Conservation (phyloP, 2,329 filamentous ascomycete species). For the Elsinoe ampelina region DNA sequence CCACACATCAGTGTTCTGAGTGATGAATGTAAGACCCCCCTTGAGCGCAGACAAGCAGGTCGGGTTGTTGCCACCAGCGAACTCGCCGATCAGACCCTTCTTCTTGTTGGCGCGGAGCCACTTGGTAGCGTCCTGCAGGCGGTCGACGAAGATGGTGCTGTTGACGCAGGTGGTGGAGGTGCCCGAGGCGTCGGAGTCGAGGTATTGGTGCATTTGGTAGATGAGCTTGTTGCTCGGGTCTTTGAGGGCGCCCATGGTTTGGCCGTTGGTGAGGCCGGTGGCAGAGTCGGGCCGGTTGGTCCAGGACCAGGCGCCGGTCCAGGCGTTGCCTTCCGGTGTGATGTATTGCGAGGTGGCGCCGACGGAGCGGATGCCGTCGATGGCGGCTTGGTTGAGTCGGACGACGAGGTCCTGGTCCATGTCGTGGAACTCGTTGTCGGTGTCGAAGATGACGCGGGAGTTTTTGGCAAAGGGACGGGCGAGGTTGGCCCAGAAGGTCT, state of each 20-base stretch:
- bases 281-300: constrained; percentile 31
- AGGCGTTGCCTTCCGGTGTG: constrained; percentile 50
- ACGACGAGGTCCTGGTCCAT: constrained; percentile 38
- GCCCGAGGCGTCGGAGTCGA: constrained; percentile 48
- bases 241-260: constrained; percentile 38
- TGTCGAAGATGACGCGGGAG: constrained; percentile 37
- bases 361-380: constrained; percentile 37
- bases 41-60: constrained; percentile 42
- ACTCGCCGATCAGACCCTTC: constrained; percentile 46
- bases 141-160: constrained; percentile 45
- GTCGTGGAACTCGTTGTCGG: constrained; percentile 40
- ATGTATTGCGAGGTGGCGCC: constrained; percentile 46
- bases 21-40: constrained; percentile 42
- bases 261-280: constrained; percentile 33
- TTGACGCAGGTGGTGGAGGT: constrained; percentile 43
- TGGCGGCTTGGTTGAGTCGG: constrained; percentile 39
- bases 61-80: constrained; percentile 43
- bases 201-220: constrained; percentile 56
- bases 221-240: constrained; percentile 47
- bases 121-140: constrained; percentile 42
- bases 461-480: constrained; percentile 34
- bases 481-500: constrained; percentile 36
- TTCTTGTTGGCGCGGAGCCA: constrained; percentile 48
- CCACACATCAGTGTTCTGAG: constrained; percentile 45
- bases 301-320: constrained; percentile 43